A percentile compares a stretch with the other conserved stretches of the same genome.
Conservation (phyloP, 2,329 filamentous ascomycete species). For the Didymella segeticola region DNA sequence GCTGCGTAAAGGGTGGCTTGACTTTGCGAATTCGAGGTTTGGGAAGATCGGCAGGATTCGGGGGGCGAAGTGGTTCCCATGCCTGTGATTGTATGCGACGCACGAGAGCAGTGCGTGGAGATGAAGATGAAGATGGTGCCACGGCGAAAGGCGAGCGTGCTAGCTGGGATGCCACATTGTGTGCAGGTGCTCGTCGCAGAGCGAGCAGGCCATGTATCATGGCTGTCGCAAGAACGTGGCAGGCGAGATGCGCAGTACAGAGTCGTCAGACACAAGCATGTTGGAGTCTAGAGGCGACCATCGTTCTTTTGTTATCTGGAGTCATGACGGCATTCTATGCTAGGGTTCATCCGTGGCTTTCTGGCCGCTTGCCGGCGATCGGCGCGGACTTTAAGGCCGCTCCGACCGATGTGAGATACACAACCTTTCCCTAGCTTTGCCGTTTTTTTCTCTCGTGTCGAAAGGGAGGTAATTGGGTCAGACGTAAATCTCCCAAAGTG, state of each 20-base stretch:
- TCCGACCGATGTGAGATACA: neutral
- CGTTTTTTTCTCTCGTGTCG: too few species aligned
- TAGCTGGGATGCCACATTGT: conserved; percentile 30
- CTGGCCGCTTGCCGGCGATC: conserved; percentile 13
- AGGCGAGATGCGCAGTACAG: neutral
- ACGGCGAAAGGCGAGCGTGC: conserved; percentile 24
- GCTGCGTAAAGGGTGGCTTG: conserved; percentile 72
- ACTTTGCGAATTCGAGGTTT: conserved; percentile 58
- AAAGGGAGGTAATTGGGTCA: too few species aligned
- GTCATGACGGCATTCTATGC: conserved; percentile 35
- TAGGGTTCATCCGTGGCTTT: conserved; percentile 10
- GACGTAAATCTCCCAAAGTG: too few species aligned
- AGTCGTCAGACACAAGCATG: conserved; percentile 4
- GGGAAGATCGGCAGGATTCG: conserved; percentile 79
- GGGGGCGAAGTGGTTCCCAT: conserved; percentile 63
- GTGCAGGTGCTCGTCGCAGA: conserved; percentile 37
- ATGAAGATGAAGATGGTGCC: conserved; percentile 20
- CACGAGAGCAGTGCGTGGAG: conserved; percentile 23
- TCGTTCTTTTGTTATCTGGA: conserved; percentile 17
- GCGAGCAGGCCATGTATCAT: conserved; percentile 50
- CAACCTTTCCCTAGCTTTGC: too few species aligned
- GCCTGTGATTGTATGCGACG: conserved; percentile 43
- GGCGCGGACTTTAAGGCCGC: conserved; percentile 1
- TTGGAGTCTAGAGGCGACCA: conserved; percentile 1
- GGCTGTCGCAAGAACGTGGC: conserved; percentile 26